Evolutionary conservation across 306 rosid genomes (phyloP), one percentile per base, ranked within the genome.

Genomic region (Erythrophleum fordii): DNA sequence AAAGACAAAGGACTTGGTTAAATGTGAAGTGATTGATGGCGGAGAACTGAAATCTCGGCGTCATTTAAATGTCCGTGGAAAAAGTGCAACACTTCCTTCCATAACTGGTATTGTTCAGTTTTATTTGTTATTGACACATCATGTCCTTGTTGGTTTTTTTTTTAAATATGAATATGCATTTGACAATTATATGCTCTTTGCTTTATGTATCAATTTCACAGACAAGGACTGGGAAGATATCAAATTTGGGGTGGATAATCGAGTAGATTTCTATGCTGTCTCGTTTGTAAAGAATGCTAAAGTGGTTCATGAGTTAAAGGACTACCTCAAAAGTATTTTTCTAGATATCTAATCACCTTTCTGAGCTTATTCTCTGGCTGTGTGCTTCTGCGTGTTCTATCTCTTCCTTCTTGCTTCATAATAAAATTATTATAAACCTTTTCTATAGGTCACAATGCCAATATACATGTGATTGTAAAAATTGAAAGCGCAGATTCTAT

Each of bases 221-320:
- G 97, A 91, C 62, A 95, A 93, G 82, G 99, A 95, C 68, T 95
- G 99, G 99, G 99, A 93, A 77, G 99, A 95, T 90, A 95, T 95
- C 87, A 91, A 91, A 83, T 95, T 95, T 81, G 98, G 99, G 77
- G 96, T 95, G 79, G 97, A 95, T 81, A 95, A 93, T 83, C 88
- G 85, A 89, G 97, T 95, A 74, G 99, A 95, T 83, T 95, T 91
- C 79, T 95, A 93, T 87, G 99, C 99, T 68, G 94, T 95, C 78
- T 95, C 99, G 67, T 95, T 95, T 72, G 98, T 95, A 28, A 95
- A 95, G 84, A 97, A 86, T 83, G 97, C 97, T 71, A 88, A 87
- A 83, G 97, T 93, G 86, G 97, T 95, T 78, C 81, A 88, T 51
- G 98, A 90, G 91, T 90, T 95, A 86, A 93, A 93, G 80, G 86